These are phyloP conservation scores for Chalciporus pseudorubinellus DNA, from an alignment of 768 basidiomycete genomes.

Conservation along the genomic window DNA sequence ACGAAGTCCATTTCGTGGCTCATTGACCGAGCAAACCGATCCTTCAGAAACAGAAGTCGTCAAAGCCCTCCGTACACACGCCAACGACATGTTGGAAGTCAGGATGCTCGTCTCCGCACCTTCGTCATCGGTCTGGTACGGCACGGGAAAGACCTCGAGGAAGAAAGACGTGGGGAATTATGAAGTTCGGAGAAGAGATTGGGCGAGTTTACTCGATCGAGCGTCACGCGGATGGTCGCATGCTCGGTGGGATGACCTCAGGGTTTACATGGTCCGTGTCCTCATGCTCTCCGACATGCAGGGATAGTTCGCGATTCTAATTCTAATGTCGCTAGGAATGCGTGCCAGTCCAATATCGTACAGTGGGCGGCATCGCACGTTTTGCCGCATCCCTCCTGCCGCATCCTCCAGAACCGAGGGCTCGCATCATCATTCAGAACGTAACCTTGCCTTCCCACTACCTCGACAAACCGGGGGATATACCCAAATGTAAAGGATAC, in stretches of 20 bases:
- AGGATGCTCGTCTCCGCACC: slow-evolving; percentile 55
- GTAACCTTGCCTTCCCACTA: slow-evolving; percentile 63
- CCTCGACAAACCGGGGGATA: slow-evolving; percentile 52
- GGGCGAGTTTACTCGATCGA: slow-evolving; percentile 27
- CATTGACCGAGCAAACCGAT: slow-evolving; percentile 8
- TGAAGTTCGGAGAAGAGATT: slow-evolving; percentile 59
- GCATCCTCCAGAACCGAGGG: background rate
- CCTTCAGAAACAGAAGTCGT: slow-evolving; percentile 47
- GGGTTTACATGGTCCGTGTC: slow-evolving; percentile 59
- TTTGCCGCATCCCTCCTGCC: slow-evolving; percentile 42
- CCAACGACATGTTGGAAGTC: slow-evolving; percentile 49
- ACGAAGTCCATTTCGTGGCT: slow-evolving; percentile 30
- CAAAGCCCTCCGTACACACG: slow-evolving; percentile 56
- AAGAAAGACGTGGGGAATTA: slow-evolving; percentile 50
- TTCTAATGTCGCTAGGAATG: slow-evolving; percentile 52
- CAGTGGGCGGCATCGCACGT: slow-evolving; percentile 46
- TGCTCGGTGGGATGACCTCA: slow-evolving; percentile 60
- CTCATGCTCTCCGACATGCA: no score
- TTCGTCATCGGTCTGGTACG: slow-evolving; percentile 39
- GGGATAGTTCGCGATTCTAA: background rate
- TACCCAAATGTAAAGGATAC: slow-evolving; percentile 70
- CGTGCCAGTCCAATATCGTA: slow-evolving; percentile 56
- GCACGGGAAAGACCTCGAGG: slow-evolving; percentile 26
- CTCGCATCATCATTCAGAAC: slow-evolving; percentile 43
- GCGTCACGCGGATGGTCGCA: slow-evolving; percentile 30